Evolutionary conservation across 2,329 filamentous ascomycete genomes (phyloP).

Genomic region (Arthrobotrys iridis): DNA sequence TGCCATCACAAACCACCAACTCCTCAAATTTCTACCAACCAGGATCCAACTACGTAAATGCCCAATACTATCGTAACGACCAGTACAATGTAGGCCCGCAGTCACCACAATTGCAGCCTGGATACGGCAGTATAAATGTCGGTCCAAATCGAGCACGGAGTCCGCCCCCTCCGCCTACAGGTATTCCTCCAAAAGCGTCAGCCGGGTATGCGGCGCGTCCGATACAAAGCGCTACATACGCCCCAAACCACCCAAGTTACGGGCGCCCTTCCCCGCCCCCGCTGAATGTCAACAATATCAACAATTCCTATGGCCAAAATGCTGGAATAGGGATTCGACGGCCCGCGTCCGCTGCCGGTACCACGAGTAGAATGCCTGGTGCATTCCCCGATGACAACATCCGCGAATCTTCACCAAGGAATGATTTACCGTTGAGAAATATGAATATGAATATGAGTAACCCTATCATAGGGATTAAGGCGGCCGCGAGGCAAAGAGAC

Average conservation of each 20-base stretch:
- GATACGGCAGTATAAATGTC: constrained; percentile 41
- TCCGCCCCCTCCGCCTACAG: constrained; percentile 11
- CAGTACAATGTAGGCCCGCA: constrained; percentile 29
- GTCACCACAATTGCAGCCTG: constrained; percentile 37
- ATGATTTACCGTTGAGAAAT: constrained; percentile 35
- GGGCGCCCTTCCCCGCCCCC: constrained; percentile 47
- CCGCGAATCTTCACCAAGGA: constrained; percentile 35
- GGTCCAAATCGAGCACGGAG: constrained; percentile 33
- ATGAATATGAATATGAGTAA: constrained; percentile 13
- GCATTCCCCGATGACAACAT: constrained; percentile 47
- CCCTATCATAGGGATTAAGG: constrained; percentile 40
- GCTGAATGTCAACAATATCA: constrained; percentile 31
- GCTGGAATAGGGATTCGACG: constrained; percentile 30
- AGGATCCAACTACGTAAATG: constrained; percentile 45
- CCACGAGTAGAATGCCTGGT: constrained; percentile 47
- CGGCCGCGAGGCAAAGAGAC: constrained; percentile 44
- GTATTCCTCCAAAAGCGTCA: constrained; percentile 19
- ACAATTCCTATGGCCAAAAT: constrained; percentile 25
- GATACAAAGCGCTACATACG: constrained; percentile 50
- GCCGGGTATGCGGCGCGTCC: constrained; percentile 15
- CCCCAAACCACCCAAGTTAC: constrained; percentile 47
- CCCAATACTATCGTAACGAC: constrained; percentile 50
- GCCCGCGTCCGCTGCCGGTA: constrained; percentile 36
- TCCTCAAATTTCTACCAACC: constrained; percentile 38
- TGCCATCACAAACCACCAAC: constrained; percentile 27